Percentiles rank a stretch among this genome's conserved stretches.
These are phyloP conservation scores for Medicago arabica DNA, from an alignment of 306 rosid species.

Conservation along the genomic window DNA sequence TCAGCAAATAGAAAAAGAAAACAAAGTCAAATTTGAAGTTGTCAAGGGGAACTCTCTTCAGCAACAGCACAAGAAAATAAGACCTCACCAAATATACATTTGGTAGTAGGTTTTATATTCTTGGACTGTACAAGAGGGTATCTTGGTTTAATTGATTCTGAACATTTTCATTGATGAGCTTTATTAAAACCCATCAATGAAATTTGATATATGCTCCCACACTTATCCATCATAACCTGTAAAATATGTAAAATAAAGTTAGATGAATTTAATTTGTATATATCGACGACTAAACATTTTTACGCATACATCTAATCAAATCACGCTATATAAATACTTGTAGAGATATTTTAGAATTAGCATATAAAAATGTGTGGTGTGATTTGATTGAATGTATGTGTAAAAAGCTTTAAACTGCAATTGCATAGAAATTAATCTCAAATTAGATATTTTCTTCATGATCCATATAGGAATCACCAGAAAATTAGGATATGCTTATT, in stretches of 20 bases:
- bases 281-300: too few relatives aligned
- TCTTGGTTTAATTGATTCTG: constrained; percentile 14
- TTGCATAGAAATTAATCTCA: too few relatives aligned
- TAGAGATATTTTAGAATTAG: too few relatives aligned
- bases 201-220: constrained; percentile 20
- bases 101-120: constrained; percentile 35
- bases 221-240: constrained; percentile 39
- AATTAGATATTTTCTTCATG: too few relatives aligned
- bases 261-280: background rate
- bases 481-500: too few relatives aligned
- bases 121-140: constrained; percentile 43
- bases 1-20: constrained; percentile 10
- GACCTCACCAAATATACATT: constrained; percentile 34
- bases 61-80: constrained; percentile 33
- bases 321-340: too few relatives aligned
- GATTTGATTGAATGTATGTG: too few relatives aligned
- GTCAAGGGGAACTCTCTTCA: constrained; percentile 59
- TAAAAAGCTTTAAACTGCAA: too few relatives aligned
- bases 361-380: too few relatives aligned
- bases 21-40: constrained; percentile 48
- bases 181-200: constrained; percentile 34
- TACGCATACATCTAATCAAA: too few relatives aligned
- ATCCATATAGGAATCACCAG: too few relatives aligned
- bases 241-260: background rate
- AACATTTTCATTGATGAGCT: constrained; percentile 30